Evolutionary conservation across 306 rosid genomes (phyloP).

Genomic region (Dryas octopetala): DNA sequence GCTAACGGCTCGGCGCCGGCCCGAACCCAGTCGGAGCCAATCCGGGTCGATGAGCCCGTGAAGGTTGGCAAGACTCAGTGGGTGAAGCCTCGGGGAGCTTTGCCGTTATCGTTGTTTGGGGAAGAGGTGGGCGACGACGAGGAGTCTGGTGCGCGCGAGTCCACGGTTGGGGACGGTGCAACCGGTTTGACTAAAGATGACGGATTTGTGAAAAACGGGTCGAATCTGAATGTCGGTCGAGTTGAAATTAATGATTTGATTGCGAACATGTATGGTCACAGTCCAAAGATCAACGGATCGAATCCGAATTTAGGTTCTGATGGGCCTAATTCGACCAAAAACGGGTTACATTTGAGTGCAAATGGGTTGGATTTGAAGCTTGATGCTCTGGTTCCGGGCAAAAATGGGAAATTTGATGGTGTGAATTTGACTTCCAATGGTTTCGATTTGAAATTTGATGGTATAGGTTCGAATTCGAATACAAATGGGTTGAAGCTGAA

Average conservation of each 20-base stretch:
- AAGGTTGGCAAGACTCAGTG: constrained; percentile 25
- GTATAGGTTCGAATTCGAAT: background rate
- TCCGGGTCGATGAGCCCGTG: constrained; percentile 14
- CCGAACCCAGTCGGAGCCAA: constrained; percentile 16
- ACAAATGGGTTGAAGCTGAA: constrained; percentile 20
- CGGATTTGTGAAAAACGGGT: constrained; percentile 31
- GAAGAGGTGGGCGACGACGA: constrained; percentile 42
- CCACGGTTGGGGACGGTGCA: constrained; percentile 20
- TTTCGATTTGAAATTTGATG: constrained; percentile 9
- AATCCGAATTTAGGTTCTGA: constrained; percentile 10
- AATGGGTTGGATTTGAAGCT: constrained; percentile 15
- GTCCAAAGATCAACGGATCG: constrained; percentile 41
- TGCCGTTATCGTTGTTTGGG: constrained; percentile 91
- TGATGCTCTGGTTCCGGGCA: background rate
- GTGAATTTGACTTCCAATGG: background rate
- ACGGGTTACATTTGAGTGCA: constrained; percentile 6
- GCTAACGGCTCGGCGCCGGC: constrained; percentile 27
- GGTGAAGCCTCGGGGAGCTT: constrained; percentile 62
- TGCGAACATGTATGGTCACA: constrained; percentile 42
- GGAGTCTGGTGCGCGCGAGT: constrained; percentile 27
- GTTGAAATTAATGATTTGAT: constrained; percentile 48
- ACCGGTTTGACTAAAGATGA: constrained; percentile 29
- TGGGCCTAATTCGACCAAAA: background rate
- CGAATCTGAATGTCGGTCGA: constrained; percentile 38
- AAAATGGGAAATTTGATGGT: background rate